Conservation (phyloP, 2,329 filamentous ascomycete genomes). For the Diaporthe sp. region DNA sequence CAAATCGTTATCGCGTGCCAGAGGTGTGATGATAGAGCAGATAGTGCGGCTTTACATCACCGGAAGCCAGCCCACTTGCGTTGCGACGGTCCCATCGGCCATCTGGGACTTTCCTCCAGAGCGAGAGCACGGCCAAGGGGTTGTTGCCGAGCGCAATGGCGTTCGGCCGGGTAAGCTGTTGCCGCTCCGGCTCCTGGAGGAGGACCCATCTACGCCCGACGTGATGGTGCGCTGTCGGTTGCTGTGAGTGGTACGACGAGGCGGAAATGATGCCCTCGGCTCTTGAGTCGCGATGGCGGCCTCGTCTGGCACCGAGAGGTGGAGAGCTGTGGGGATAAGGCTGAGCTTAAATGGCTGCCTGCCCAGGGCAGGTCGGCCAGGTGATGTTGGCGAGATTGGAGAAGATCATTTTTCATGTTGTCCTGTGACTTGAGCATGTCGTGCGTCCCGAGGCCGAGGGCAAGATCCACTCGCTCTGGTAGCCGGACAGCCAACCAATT, state of each 20-base stretch:
- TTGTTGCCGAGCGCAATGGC: background rate
- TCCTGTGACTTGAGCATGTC: background rate
- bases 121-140: background rate
- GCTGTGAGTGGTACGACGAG: background rate
- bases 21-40: background rate
- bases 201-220: background rate
- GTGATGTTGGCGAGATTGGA: background rate
- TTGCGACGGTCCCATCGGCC: slow-evolving; percentile 19
- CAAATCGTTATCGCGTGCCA: background rate
- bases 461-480: background rate
- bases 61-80: slow-evolving; percentile 18
- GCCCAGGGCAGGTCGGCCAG: background rate
- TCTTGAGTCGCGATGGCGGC: slow-evolving; percentile 1
- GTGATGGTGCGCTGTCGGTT: background rate
- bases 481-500: slow-evolving; percentile 2
- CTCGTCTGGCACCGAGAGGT: background rate
- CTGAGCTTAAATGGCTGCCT: slow-evolving; percentile 11
- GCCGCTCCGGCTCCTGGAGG: slow-evolving; percentile 1
- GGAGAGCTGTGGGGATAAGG: slow-evolving; percentile 5
- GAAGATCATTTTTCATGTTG: background rate
- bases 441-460: background rate
- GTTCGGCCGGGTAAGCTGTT: background rate
- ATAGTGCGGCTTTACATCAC: slow-evolving; percentile 10
- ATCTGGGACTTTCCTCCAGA: background rate
- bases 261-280: background rate